phyloP scores from a whole-genome alignment of 805 yeast genomes.

The Nakazawaea anatomiae region DNA sequence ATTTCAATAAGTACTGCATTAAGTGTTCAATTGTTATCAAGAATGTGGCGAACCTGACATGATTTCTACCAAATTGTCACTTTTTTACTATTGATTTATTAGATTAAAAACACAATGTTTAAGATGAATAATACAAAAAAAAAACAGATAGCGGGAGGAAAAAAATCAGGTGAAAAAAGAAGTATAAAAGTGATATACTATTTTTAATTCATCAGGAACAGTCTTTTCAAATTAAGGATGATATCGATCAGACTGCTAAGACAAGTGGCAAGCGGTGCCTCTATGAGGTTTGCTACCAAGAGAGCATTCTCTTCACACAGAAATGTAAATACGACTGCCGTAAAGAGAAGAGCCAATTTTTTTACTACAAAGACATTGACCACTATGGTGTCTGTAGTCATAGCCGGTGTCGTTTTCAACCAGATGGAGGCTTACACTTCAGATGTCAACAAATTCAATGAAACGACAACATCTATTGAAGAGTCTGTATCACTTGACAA shows the following conservation, averaged over 20 bases:
- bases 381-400: not conserved
- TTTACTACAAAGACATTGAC: not conserved
- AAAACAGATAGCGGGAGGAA: too few species aligned
- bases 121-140: too few species aligned
- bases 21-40: too few species aligned
- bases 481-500: slow-evolving; percentile 17
- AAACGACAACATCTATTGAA: slow-evolving; percentile 11
- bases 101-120: too few species aligned
- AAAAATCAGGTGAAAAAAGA: too few species aligned
- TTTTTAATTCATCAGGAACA: too few species aligned
- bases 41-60: too few species aligned
- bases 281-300: not conserved
- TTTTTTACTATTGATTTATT: too few species aligned
- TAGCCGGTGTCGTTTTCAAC: not conserved
- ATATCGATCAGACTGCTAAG: not conserved
- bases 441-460: slow-evolving; percentile 11
- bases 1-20: too few species aligned
- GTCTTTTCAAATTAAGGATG: not conserved
- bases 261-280: not conserved
- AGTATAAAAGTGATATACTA: too few species aligned
- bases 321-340: not conserved
- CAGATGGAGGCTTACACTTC: not conserved
- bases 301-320: not conserved
- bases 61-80: too few species aligned
- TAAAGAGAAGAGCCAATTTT: not conserved